phyloP scores from a whole-genome alignment of 345 rosid genomes.

The Balakata baccata region DNA sequence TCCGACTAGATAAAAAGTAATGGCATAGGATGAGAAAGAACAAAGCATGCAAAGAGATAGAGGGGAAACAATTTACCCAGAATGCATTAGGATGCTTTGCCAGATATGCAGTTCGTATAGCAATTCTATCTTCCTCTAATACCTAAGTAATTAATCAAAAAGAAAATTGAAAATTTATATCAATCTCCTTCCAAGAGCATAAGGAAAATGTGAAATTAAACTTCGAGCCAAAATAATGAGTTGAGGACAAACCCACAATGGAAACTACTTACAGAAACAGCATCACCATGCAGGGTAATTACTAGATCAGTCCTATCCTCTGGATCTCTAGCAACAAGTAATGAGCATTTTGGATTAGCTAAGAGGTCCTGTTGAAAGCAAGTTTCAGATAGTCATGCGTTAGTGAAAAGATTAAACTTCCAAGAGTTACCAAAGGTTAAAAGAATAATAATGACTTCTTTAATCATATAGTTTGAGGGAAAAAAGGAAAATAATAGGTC shows the following conservation, averaged over 20 bases:
- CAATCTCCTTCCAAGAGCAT: not conserved
- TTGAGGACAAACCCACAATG: not conserved
- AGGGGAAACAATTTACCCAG: conserved; percentile 57
- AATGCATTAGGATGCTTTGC: conserved; percentile 90
- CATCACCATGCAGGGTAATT: conserved; percentile 87
- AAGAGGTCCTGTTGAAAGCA: conserved; percentile 59
- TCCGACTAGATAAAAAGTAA: not conserved
- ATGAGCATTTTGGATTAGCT: conserved; percentile 80
- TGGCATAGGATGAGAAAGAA: not conserved
- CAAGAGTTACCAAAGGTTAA: not conserved
- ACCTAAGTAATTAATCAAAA: conserved; percentile 45
- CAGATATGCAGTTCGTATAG: conserved; percentile 69
- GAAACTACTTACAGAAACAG: conserved; percentile 53
- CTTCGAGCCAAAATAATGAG: not conserved
- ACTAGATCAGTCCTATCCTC: conserved; percentile 83
- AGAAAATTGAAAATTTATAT: not conserved
- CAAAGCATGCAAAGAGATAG: conserved; percentile 8
- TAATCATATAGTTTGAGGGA: not conserved
- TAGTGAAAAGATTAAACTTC: not conserved
- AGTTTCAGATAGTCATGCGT: conserved; percentile 12
- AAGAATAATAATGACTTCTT: not conserved
- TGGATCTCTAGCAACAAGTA: conserved; percentile 80
- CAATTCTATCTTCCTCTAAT: conserved; percentile 52
- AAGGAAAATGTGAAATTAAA: not conserved
- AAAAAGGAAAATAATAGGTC: not conserved